Base-by-base conservation (phyloP, 1,139 yeast species). In the Sugiyamaella grinbergsii region DNA sequence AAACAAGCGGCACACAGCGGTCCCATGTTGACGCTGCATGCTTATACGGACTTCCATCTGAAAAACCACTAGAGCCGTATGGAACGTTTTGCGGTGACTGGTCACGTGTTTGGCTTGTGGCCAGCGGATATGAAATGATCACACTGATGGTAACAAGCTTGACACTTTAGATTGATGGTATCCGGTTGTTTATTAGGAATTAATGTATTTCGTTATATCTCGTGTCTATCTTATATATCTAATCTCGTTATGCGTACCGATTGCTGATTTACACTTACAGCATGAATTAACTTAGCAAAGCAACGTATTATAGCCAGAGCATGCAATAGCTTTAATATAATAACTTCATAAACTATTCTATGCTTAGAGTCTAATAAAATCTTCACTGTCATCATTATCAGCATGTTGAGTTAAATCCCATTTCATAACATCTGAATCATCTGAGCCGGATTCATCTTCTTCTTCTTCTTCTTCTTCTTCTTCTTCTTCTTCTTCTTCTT, bases 401-500 rank as follows among this genome's bases (percentile, higher is more conserved):
- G 15, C 20, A 10, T 18, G 16, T 13, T 34, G 24, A 11, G 42
- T 13, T 26, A 39, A 28, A 29, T 38, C 46, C 39, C 42, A 29
- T 11, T 33, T 23, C 26, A 32, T 43, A 6, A 43, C 29, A 15
- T 41, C 49, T 5, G 37, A 16, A 18, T 52, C 54, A 15, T 43
- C 51, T 6, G 47, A 36, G 10, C 24, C 33, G 2, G 26, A 23
- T 8, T 47, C 52, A 22, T 42, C 40, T n/a, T 39, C 47, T 1
- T 36, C 43, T 11, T 39, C 40, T 20, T 47, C 55, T 3, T 45
- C 49, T 15, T 47, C 45, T 34, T 28, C 29, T 11, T 23, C 16
- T 3, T 37, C 50, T 4, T 23, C 23, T 11, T 46, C 50, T 7
- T 39, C 50, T 8, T 26, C 38, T 29, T 37, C 20, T 8, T 15